phyloP scores from a whole-genome alignment of 176 grass and related monocot genomes.

The Bothriochloa decipiens region DNA sequence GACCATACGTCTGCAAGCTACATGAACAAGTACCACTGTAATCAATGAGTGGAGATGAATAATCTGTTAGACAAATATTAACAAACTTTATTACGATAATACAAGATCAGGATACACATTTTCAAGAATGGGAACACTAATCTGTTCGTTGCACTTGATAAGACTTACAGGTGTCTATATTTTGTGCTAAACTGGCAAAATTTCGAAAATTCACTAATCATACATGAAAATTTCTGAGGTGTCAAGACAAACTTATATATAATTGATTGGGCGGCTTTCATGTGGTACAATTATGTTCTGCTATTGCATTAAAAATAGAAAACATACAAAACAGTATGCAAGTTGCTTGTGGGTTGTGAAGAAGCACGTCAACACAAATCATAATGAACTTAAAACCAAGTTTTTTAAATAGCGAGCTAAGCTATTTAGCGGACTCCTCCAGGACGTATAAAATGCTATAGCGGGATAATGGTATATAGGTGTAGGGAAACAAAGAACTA shows the following conservation, averaged over 20 bases:
- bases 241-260: conserved; percentile 31
- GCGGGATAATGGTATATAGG: neutral
- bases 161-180: conserved; percentile 12
- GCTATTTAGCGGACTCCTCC: neutral
- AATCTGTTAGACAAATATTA: conserved; percentile 8
- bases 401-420: neutral
- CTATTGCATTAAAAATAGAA: conserved; percentile 15
- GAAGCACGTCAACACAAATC: neutral
- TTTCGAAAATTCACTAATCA: conserved; percentile 20
- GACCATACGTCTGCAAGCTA: conserved; percentile 99
- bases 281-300: conserved; percentile 20
- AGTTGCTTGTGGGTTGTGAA: conserved; percentile 28
- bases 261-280: neutral
- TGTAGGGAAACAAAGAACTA: neutral
- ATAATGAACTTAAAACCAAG: neutral
- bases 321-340: conserved; percentile 17
- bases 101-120: neutral
- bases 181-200: conserved; percentile 8
- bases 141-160: neutral
- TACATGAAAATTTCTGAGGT: conserved; percentile 5
- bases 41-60: conserved; percentile 32
- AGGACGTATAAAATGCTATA: neutral
- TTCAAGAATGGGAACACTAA: conserved; percentile 6
- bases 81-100: neutral
- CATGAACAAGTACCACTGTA: conserved; percentile 42